Percentiles rank a stretch among this genome's conserved stretches.
phyloP scores from a whole-genome alignment of 768 basidiomycete species.

The Psilocybe azurescens region DNA sequence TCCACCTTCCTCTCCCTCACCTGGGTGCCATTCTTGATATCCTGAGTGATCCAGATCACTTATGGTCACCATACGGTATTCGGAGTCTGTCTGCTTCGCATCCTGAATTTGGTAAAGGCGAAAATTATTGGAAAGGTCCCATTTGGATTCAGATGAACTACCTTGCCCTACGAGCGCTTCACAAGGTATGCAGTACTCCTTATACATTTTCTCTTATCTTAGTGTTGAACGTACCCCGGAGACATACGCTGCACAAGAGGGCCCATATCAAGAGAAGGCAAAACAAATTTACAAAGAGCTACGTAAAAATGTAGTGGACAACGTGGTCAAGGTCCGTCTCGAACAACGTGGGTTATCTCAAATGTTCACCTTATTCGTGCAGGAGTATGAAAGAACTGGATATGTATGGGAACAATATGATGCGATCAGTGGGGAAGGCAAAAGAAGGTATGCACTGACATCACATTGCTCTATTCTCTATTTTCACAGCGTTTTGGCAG shows the following conservation, averaged over 20 bases:
- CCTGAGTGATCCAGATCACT: slow-evolving; percentile 77
- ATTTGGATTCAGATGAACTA: slow-evolving; percentile 99
- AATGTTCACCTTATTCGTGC: slow-evolving; percentile 1
- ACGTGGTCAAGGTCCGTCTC: slow-evolving; percentile 62
- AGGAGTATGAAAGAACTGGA: slow-evolving; percentile 93
- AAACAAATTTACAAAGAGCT: slow-evolving; percentile 81
- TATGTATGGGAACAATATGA: slow-evolving; percentile 99
- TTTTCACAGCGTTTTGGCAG: slow-evolving; percentile 42
- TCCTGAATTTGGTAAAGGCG: slow-evolving; percentile 88
- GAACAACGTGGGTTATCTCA: not conserved
- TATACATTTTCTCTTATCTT: not conserved
- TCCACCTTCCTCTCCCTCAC: slow-evolving; percentile 75
- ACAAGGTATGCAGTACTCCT: slow-evolving; percentile 56
- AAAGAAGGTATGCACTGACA: slow-evolving; percentile 66
- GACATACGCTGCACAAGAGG: slow-evolving; percentile 79
- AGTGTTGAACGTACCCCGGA: slow-evolving; percentile 30
- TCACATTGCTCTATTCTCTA: slow-evolving; percentile 1
- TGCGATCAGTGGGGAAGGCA: slow-evolving; percentile 79
- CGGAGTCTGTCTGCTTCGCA: slow-evolving; percentile 89
- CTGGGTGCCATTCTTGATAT: slow-evolving; percentile 83
- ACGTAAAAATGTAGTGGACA: slow-evolving; percentile 83
- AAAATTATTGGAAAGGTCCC: slow-evolving; percentile 98
- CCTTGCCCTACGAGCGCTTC: slow-evolving; percentile 77
- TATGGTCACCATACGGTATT: slow-evolving; percentile 92
- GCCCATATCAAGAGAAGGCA: slow-evolving; percentile 82